phyloP scores from a whole-genome alignment of 306 rosid genomes.

The Herpetospermum pedunculosum region DNA sequence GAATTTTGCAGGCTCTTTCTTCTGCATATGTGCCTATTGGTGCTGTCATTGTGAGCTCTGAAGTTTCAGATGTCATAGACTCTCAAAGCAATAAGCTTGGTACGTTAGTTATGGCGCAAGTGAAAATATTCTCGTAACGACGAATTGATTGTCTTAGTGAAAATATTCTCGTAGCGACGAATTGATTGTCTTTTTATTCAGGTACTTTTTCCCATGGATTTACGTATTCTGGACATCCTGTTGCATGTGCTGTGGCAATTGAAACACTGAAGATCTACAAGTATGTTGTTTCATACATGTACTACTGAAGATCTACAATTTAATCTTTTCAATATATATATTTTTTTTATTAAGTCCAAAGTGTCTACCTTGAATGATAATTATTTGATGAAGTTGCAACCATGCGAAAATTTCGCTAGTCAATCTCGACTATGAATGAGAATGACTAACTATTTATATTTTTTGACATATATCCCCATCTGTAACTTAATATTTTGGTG shows the following conservation, averaged over 20 bases:
- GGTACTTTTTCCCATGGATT: slow-evolving; percentile 76
- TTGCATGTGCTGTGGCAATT: slow-evolving; percentile 79
- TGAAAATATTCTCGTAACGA: neutral
- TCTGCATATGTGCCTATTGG: slow-evolving; percentile 86
- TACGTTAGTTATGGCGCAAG: slow-evolving; percentile 16
- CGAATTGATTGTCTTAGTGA: neutral
- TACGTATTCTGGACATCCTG: slow-evolving; percentile 92
- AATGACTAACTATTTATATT: neutral
- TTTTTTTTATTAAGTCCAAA: neutral
- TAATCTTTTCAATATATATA: neutral
- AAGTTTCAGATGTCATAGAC: slow-evolving; percentile 69
- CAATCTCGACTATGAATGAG: neutral
- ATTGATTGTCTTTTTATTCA: slow-evolving; percentile 11
- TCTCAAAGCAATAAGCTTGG: slow-evolving; percentile 86
- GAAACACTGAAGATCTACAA: slow-evolving; percentile 86
- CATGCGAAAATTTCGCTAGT: neutral
- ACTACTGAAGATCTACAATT: neutral
- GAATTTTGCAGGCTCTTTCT: slow-evolving; percentile 68
- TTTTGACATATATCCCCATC: neutral
- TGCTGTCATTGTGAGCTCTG: slow-evolving; percentile 83
- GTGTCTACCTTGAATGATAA: neutral
- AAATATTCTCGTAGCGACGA: neutral
- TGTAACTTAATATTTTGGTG: neutral
- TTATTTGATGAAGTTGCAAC: neutral
- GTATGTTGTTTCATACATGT: slow-evolving; percentile 28